Base-by-base conservation (phyloP, 768 basidiomycete genomes). In the Sporobolomyces roseus region DNA sequence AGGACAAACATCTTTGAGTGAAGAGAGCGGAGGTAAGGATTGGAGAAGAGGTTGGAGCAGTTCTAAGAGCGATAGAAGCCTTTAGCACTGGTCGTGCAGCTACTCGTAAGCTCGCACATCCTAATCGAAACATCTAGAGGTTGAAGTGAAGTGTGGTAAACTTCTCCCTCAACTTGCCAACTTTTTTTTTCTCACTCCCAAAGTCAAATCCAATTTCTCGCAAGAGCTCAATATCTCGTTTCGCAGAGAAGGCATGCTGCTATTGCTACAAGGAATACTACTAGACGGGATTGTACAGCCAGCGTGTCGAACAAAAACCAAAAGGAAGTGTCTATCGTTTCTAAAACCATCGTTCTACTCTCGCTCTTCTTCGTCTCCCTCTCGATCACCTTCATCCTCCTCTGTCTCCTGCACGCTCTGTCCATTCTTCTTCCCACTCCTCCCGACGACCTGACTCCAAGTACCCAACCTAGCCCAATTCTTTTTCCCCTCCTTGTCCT, bases 81-180 rank as follows among this genome's bases (percentile, higher is more conserved):
- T 33, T 36, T 16, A 35, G 12, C 8, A 16, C 25, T 2, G 65
- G 65, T 27, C 65, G 51, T 6, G 32, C 41, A 3, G 21, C 41
- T 27, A 33, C 41, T 30, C 58, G 41, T 50, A 66, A 19, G 32
- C 58, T 52, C 3, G 29, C 29, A 27, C 58, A 43, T 4, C 58
- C 65, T 29, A 66, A 32, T 51, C 65, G 65, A 41, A 52, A 60
- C 65, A 66, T 66, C 27, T n/a, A 5, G 21, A 23, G 52, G n/a
- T 27, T 5, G 17, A 17, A 29, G 10, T 25, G 25, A 25, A n/a
- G n/a, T n/a, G n/a, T n/a, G n/a, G n/a, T n/a, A n/a, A n/a, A n/a
- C n/a, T n/a, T n/a, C n/a, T n/a, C n/a, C n/a, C n/a, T n/a, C n/a
- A n/a, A n/a, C n/a, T n/a, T n/a, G n/a, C n/a, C n/a, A n/a, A n/a